Percentiles rank a stretch among this genome's conserved stretches.
Evolutionary conservation across 176 grass and related monocot species (phyloP).

Genomic region (Hordeum vulgare): MorexV3_pseudomolecules_assembly NC_058519.1:605939673-605940172

Average conservation of each 20-base stretch:
- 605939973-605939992: conserved; percentile 88
- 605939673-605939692: not conserved
- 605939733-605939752: not conserved
- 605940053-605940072: not conserved
- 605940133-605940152: conserved; percentile 97
- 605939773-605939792: not conserved
- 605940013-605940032: not conserved
- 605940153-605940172: conserved; percentile 78
- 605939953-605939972: conserved; percentile 73
- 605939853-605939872: conserved; percentile 75
- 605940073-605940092: too few relatives aligned
- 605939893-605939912: conserved; percentile 84
- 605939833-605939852: conserved; percentile 84
- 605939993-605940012: conserved; percentile 18
- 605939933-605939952: conserved; percentile 88
- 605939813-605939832: conserved; percentile 56
- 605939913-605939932: conserved; percentile 95
- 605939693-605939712: not conserved
- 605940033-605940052: not conserved
- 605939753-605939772: not conserved
- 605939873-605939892: conserved; percentile 96
- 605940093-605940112: not conserved
- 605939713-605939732: not conserved
- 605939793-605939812: not conserved
- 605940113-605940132: conserved; percentile 79